Base-by-base conservation (phyloP, 2,329 filamentous ascomycete species). In the Aureobasidium pullulans region DNA sequence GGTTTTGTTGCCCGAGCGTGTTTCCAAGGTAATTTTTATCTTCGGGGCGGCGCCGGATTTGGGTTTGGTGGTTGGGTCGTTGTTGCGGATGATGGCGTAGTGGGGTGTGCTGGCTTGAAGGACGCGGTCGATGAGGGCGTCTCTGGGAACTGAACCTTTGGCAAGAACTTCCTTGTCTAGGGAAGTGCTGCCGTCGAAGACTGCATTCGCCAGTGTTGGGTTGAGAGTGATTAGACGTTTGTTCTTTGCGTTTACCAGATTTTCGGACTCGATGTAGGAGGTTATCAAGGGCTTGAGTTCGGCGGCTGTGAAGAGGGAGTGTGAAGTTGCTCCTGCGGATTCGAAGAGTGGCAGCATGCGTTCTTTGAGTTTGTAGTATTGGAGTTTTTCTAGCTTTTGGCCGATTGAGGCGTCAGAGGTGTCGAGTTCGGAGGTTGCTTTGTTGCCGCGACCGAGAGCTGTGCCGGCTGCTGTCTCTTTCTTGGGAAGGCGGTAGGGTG, bases 1-100 rank as follows among this genome's bases (percentile, higher is more conserved):
- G 2, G 81, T 83, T 71, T 88, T 88, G 60, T 84, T 84, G 7
- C 84, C 84, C 19, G 79, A 82, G n/a, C 85, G 79, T 16, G 82
- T 85, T 67, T 88, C 85, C 8, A 88, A 72, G 0, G 76, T 77
- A 52, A 88, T 78, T 15, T 76, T 76, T 31, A 85, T 76, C 63
- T 84, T 85, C 0, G 85, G 84, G 6, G 83, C 74, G 1, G 78
- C 69, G 1, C 85, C 85, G 1, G 83, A 75, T 67, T 83, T 85
- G 1, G 84, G 81, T 67, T 86, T 88, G 2, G 19, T 71, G 19
- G 73, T 68, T 3, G 69, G 64, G 13, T 71, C 67, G 16, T 75
- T 73, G 57, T 79, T 77, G 19, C 77, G 76, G 3, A 85, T 71
- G 47, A 87, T 82, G 44, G 77, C 75, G 67, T 84, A 82, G 67